Evolutionary conservation across 768 basidiomycete genomes (phyloP), one percentile per base, ranked within the genome.

Genomic region (Galerina marginata): DNA sequence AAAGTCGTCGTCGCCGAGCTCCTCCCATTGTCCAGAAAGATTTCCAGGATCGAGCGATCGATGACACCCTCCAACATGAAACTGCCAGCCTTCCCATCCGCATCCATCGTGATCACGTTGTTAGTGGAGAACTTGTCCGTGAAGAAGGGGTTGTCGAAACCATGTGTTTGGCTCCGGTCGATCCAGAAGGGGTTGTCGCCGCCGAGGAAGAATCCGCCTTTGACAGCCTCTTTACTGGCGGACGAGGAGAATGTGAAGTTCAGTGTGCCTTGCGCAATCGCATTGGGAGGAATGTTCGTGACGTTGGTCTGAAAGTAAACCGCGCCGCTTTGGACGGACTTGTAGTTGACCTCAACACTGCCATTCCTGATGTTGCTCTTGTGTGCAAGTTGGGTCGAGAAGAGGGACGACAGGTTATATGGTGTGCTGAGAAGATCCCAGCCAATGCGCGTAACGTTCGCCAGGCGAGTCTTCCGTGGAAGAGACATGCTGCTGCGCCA

Each of bases 281-380:
- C 51, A 40, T 53, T 53, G 10, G 29, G 29, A 33, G 29, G 29
- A 7, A 33, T 33, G 29, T 33, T 33, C 29, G 39, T 53, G 1
- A 53, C 51, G 25, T 53, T 53, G 51, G 29, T 39, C 26, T 53
- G 51, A 23, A 53, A 53, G 11, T 53, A 53, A 40, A 53, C 51
- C 10, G 51, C 51, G 7, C 51, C 51, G 9, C 51, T 53, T 42
- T 16, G 51, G 12, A 53, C 16, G 4, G 51, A 53, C 11, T 40
- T 42, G 51, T 53, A 53, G 25, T 53, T n/a, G 11, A 53, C 51
- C 42, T 53, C 14, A 11, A 53, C 20, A 20, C 42, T 42, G 2
- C 37, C 37, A 16, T 42, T 53, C 14, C 51, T 23, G 38, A 53
- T 38, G 38, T 53, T 53, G n/a, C 7, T 39, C 23, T 38, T 40